These are phyloP conservation scores for Protomyces gravidus DNA, from an alignment of 1,139 yeast genomes.

Conservation along the genomic window DNA sequence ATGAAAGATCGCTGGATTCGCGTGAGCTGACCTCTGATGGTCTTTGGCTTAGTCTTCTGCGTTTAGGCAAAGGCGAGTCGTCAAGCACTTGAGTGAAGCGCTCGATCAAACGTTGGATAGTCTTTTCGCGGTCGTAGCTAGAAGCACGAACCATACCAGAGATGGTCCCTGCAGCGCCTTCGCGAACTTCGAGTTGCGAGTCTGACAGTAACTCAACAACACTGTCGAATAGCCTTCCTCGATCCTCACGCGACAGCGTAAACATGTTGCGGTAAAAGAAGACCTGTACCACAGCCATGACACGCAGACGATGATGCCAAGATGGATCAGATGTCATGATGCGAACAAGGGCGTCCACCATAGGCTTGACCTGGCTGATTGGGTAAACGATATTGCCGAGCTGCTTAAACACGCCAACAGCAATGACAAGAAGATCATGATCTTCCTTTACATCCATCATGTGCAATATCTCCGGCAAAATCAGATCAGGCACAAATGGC, in stretches of 20 bases:
- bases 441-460: conserved; percentile 74
- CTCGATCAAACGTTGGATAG: conserved; percentile 43
- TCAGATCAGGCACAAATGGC: conserved; percentile 43
- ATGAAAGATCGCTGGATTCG: conserved; percentile 10
- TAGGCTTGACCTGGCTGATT: conserved; percentile 44
- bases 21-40: conserved; percentile 17
- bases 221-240: conserved; percentile 51
- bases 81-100: conserved; percentile 45
- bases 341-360: conserved; percentile 52
- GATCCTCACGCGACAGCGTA: conserved; percentile 50
- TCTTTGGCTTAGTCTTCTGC: conserved; percentile 7
- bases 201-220: conserved; percentile 57
- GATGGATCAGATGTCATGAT: conserved; percentile 49
- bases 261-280: conserved; percentile 70
- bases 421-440: conserved; percentile 62
- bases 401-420: conserved; percentile 51
- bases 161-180: conserved; percentile 67
- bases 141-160: conserved; percentile 79
- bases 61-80: conserved; percentile 34
- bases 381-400: conserved; percentile 60
- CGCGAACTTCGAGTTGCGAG: conserved; percentile 68
- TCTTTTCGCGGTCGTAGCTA: conserved; percentile 50
- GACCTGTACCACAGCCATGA: conserved; percentile 68
- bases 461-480: conserved; percentile 68
- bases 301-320: conserved; percentile 64